phyloP scores from a whole-genome alignment of 306 rosid species.

The Myrica gale region DNA sequence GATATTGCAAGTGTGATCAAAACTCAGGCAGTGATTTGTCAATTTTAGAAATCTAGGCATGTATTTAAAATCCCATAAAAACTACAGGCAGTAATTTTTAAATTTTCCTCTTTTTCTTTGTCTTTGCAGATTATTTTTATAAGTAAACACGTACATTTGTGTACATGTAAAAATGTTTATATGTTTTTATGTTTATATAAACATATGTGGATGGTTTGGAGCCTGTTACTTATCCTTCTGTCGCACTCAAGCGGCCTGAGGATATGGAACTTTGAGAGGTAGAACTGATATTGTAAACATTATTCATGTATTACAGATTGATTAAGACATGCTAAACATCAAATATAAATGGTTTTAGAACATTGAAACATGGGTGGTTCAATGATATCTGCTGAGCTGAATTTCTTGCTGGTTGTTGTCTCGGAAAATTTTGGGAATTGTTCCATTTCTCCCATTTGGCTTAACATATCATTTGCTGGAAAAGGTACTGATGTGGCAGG shows the following conservation, averaged over 20 bases:
- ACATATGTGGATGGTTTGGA: not conserved
- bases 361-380: not conserved
- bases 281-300: not conserved
- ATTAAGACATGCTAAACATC: not conserved
- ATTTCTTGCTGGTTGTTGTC: not conserved
- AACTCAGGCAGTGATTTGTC: too few relatives aligned
- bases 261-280: not conserved
- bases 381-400: not conserved
- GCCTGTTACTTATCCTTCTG: not conserved
- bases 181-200: too few relatives aligned
- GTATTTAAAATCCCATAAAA: too few relatives aligned
- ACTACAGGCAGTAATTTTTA: too few relatives aligned
- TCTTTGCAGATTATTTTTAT: too few relatives aligned
- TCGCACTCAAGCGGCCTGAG: not conserved
- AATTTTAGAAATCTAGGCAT: too few relatives aligned
- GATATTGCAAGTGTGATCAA: too few relatives aligned
- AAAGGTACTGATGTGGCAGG: constrained; percentile 75
- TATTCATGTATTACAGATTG: not conserved
- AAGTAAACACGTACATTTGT: too few relatives aligned
- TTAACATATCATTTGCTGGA: constrained; percentile 20
- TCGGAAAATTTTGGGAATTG: constrained; percentile 12
- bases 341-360: not conserved
- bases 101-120: too few relatives aligned
- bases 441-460: not conserved
- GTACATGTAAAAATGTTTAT: too few relatives aligned